A percentile compares a stretch with the other conserved stretches of the same genome.
These are phyloP conservation scores for Rhamnella rubrinervis DNA, from an alignment of 331 rosid species.

Conservation along the genomic window DNA sequence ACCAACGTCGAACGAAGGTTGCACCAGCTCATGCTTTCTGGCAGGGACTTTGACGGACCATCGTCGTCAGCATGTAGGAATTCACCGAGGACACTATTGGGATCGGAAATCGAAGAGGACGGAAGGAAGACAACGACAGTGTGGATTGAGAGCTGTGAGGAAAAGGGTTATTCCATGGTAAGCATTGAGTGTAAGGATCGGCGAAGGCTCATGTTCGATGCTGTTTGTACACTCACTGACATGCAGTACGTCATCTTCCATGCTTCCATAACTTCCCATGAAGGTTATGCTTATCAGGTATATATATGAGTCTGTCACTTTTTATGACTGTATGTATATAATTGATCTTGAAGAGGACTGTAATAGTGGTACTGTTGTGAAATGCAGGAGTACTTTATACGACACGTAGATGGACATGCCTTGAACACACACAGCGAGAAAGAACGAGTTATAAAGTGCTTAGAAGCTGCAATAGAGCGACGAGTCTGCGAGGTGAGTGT, in stretches of 20 bases:
- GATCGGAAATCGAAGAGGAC: slow-evolving; percentile 21
- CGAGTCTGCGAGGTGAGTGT: slow-evolving; percentile 59
- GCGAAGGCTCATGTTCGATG: slow-evolving; percentile 72
- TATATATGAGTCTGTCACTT: too few relatives aligned
- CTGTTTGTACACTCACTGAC: slow-evolving; percentile 70
- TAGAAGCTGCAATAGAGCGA: slow-evolving; percentile 70
- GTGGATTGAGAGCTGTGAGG: slow-evolving; percentile 53
- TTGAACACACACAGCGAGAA: slow-evolving; percentile 62
- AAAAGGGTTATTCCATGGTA: slow-evolving; percentile 58
- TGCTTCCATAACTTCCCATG: slow-evolving; percentile 48
- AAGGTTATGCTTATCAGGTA: slow-evolving; percentile 61
- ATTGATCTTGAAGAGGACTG: too few relatives aligned
- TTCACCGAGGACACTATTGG: slow-evolving; percentile 1
- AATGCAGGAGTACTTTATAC: slow-evolving; percentile 61
- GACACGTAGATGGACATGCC: slow-evolving; percentile 54
- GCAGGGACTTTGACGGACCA: slow-evolving; percentile 53
- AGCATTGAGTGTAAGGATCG: slow-evolving; percentile 64
- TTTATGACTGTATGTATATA: too few relatives aligned
- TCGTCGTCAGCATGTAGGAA: neutral
- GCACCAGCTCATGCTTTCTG: slow-evolving; percentile 68
- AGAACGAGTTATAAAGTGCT: slow-evolving; percentile 62
- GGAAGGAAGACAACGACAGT: slow-evolving; percentile 38
- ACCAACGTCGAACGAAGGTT: slow-evolving; percentile 60
- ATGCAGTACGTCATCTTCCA: slow-evolving; percentile 70
- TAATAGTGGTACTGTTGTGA: too few relatives aligned